Evolutionary conservation across 768 basidiomycete species (phyloP), one percentile per base, ranked within the genome.

Genomic region (Podaxis sp.): DNA sequence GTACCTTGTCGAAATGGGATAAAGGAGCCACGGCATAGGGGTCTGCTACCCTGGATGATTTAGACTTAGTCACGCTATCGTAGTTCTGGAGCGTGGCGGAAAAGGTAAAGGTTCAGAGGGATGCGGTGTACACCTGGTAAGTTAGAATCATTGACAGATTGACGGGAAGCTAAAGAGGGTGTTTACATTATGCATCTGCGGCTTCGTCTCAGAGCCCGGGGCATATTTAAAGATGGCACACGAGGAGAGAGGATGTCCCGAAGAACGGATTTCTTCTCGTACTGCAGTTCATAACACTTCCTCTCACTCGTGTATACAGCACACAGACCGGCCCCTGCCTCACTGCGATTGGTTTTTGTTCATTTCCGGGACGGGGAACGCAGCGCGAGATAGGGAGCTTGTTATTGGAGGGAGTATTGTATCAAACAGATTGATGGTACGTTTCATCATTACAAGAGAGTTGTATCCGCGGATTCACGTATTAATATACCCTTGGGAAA

Each of bases 81-180:
- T 50, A 12, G 49, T 27, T 27, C 49, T 50, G 49, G 49, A 50
- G 49, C 25, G 33, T 50, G 36, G 36, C 33, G 9, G 46, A 46
- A 47, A 29, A n/a, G 43, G 57, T 58, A 49, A 57, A 33, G 33
- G 33, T 33, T 33, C 33, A 33, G 29, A 24, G 29, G n/a, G 58
- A 40, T 37, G 47, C 50, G 29, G 54, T 55, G 54, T 55, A 55
- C 43, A 46, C 43, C 54, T 41, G 55, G 55, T 59, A 37, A 27
- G 19, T 50, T 15, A 49, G 47, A 59, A 59, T 27, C 50, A 15
- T 24, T 59, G 58, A 59, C 58, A 59, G 58, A 51, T 59, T 51
- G 58, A 50, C 58, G 58, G 49, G 58, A 59, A 29, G 47, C 58
- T 59, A 59, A 50, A 50, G 22, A 17, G 24, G 49, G 54, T 9